phyloP scores from a whole-genome alignment of 2,329 filamentous ascomycete species.

The Paecilomyces sp. region DNA sequence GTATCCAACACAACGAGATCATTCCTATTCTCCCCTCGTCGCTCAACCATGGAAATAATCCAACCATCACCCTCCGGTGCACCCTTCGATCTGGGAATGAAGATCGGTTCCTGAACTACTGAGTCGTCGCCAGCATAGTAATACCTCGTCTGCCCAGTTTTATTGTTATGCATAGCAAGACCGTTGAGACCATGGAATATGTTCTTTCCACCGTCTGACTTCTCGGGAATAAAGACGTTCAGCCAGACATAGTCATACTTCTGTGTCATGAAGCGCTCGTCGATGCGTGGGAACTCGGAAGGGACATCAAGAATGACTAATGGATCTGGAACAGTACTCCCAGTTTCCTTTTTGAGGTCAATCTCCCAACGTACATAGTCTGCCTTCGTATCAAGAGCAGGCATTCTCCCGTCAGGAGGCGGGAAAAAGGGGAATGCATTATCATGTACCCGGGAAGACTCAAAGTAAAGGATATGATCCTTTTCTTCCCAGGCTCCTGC shows the following conservation, averaged over 20 bases:
- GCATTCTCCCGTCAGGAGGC: too few relatives aligned
- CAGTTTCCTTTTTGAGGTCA: background rate
- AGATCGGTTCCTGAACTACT: background rate
- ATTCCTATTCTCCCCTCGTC: background rate
- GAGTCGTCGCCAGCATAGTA: background rate
- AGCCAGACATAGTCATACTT: background rate
- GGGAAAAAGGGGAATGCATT: background rate
- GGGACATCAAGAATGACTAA: background rate
- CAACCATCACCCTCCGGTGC: background rate
- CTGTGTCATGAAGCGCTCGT: background rate
- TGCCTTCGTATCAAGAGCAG: background rate
- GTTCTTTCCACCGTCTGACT: background rate
- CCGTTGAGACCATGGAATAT: background rate
- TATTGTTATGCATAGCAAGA: background rate
- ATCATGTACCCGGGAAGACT: background rate
- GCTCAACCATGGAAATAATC: background rate
- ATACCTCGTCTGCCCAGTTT: background rate
- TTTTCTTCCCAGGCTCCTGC: background rate
- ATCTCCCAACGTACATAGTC: background rate
- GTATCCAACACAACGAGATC: background rate
- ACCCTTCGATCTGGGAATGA: background rate
- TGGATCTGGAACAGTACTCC: background rate
- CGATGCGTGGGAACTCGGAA: background rate
- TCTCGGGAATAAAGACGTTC: background rate
- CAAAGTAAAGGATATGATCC: background rate